These are phyloP conservation scores for Colletotrichum camelliae DNA, from an alignment of 2,329 filamentous ascomycete genomes.

Conservation along the genomic window DNA sequence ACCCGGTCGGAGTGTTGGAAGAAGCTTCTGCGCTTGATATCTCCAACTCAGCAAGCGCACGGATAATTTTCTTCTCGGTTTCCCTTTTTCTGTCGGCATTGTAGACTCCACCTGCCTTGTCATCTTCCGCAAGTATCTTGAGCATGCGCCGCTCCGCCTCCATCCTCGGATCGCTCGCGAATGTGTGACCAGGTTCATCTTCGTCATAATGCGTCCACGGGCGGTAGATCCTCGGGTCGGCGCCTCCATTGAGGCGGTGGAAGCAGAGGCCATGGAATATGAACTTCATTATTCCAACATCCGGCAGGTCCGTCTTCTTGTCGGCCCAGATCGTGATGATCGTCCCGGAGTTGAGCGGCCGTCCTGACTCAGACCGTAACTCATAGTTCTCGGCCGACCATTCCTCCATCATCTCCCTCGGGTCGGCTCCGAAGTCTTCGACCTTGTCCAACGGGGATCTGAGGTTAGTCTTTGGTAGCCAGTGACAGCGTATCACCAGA, in stretches of 20 bases:
- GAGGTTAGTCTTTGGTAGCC: neutral
- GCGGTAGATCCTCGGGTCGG: neutral
- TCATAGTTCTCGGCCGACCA: neutral
- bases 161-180: neutral
- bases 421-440: neutral
- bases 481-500: neutral
- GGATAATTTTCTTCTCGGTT: too few relatives aligned
- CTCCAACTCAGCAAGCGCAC: too few relatives aligned
- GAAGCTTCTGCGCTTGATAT: too few relatives aligned
- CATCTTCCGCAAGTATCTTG: neutral
- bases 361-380: accelerated
- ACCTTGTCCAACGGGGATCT: neutral
- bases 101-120: neutral
- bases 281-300: neutral
- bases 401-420: neutral
- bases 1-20: too few relatives aligned
- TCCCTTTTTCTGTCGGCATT: neutral
- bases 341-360: accelerated
- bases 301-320: neutral
- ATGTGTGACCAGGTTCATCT: neutral
- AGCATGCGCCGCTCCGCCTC: neutral
- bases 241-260: neutral
- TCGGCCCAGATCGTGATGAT: neutral
- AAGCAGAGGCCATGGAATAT: neutral
- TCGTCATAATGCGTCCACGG: neutral